These are phyloP conservation scores for Ambrosiella cleistominuta DNA, from an alignment of 2,329 filamentous ascomycete species.

Conservation along the genomic window DNA sequence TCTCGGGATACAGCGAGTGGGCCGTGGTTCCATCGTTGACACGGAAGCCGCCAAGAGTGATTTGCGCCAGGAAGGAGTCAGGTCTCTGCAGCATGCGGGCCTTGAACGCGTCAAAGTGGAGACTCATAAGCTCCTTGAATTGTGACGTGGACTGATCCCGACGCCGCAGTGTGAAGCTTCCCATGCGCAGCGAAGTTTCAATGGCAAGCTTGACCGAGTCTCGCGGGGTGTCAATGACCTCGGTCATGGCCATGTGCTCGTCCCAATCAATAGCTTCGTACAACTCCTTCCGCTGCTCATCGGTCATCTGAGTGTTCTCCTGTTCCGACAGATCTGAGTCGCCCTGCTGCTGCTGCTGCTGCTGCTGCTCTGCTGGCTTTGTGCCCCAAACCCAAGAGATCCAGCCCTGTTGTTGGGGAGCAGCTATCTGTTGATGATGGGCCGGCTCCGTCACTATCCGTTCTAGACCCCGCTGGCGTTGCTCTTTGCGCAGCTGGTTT, in stretches of 20 bases:
- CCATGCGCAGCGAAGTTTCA: conserved; percentile 82
- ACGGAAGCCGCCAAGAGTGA: conserved; percentile 81
- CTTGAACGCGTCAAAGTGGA: conserved; percentile 89
- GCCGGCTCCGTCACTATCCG: conserved; percentile 46
- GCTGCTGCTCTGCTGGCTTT: conserved; percentile 36
- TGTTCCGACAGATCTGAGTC: conserved; percentile 20
- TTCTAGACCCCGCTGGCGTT: conserved; percentile 3
- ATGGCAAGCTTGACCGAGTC: conserved; percentile 88
- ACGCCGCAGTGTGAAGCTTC: conserved; percentile 85
- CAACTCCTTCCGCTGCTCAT: conserved; percentile 88
- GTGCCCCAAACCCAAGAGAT: conserved; percentile 80
- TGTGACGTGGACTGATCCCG: conserved; percentile 44
- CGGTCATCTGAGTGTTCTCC: conserved; percentile 75
- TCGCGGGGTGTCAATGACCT: conserved; percentile 73
- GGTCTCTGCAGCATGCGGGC: conserved; percentile 79
- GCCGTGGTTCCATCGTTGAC: conserved; percentile 92
- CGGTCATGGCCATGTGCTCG: conserved; percentile 77
- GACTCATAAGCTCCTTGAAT: conserved; percentile 55
- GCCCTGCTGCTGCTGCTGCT: conserved; percentile 36
- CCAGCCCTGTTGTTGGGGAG: conserved; percentile 55
- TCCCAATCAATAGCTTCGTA: conserved; percentile 98
- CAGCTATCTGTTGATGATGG: conserved; percentile 31
- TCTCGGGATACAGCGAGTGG: conserved; percentile 81
- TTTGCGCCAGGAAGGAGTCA: conserved; percentile 73
- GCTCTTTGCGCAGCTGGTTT: conserved; percentile 83